Base-by-base conservation (phyloP, 805 yeast species). In the Cyberlindnera nakhonratchasimensis region DNA sequence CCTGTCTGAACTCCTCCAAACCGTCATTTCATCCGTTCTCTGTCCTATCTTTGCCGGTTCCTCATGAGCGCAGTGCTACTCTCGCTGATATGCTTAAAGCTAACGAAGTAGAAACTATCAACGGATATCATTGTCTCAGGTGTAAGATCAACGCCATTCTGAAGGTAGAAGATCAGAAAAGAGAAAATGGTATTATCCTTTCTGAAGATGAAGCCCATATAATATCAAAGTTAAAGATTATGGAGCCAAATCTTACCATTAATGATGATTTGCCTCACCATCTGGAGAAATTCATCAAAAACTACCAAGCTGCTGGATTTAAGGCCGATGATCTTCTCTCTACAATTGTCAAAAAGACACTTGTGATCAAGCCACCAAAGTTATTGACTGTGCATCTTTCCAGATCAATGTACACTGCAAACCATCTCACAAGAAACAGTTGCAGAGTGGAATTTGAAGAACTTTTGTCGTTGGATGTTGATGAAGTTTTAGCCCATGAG, bases 361-460 rank as follows among this genome's bases (percentile, higher is more conserved):
- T 71, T 19, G 71, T 88, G 30, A 69, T 77, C 11, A 71, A 73
- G 41, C 75, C 86, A 4, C 97, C 99, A 0, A 71, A 75, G 41
- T 65, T 86, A 6, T 69, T 93, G 37, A 76, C 86, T 0, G 65
- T 91, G n/a, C 98, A 91, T 60, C 64, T 93, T 31, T 87, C 96
- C 9, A 71, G 98, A 53, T 90, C 97, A 0, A 74, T 84, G 31
- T 89, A 75, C 57, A 72, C 77, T 37, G 87, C 85, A 8, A 77
- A 77, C 31, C 76, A 73, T 14, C 76, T 85, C 2, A 71, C 81
- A 8, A 75, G 96, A 52, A 90, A 87, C 62, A 67, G 86, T 9
- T 86, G 96, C 61, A 69, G 78, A 40, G 88, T 88, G 5, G 59
- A 67, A 8, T 83, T 85, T 53, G 79, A 75, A 10, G 90, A 83